Conservation (phyloP, 164 flowering plant genomes). For the Macadamia tetraphylla region DNA sequence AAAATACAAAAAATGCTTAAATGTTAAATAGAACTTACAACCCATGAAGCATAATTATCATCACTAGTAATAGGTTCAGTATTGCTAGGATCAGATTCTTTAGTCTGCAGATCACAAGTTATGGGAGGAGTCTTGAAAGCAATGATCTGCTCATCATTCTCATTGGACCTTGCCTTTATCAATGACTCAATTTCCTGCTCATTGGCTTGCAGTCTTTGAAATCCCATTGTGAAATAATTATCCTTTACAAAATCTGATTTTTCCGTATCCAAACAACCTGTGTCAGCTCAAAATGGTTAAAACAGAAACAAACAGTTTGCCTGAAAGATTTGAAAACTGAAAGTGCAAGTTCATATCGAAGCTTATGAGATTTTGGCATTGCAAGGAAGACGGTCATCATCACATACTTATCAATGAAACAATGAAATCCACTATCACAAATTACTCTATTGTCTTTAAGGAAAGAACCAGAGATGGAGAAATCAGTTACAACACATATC, state of each 20-base stretch:
- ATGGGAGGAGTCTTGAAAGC: slow-evolving; percentile 1
- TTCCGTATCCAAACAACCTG: neutral
- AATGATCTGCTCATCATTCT: slow-evolving; percentile 4
- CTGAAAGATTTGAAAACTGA: too few relatives aligned
- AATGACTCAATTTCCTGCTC: slow-evolving; percentile 17
- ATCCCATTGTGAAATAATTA: slow-evolving; percentile 27
- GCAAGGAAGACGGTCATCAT: too few relatives aligned
- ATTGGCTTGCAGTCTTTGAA: slow-evolving; percentile 15
- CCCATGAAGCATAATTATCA: slow-evolving; percentile 35
- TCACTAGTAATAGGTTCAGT: neutral
- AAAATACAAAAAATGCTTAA: neutral
- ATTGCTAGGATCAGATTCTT: slow-evolving; percentile 4
- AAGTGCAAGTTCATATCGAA: too few relatives aligned
- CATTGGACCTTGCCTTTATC: slow-evolving; percentile 18
- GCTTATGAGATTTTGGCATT: too few relatives aligned
- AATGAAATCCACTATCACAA: too few relatives aligned
- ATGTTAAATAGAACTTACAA: slow-evolving; percentile 29
- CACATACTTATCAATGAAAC: too few relatives aligned
- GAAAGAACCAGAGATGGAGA: too few relatives aligned
- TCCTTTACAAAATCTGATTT: slow-evolving; percentile 6
- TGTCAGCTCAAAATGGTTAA: neutral
- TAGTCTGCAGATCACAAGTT: slow-evolving; percentile 4
- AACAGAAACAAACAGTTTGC: too few relatives aligned
- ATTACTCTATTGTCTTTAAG: too few relatives aligned
- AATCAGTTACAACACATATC: too few relatives aligned